phyloP scores from a whole-genome alignment of 163 green algal genomes.

The Coccomyxa subellipsoidea region DNA sequence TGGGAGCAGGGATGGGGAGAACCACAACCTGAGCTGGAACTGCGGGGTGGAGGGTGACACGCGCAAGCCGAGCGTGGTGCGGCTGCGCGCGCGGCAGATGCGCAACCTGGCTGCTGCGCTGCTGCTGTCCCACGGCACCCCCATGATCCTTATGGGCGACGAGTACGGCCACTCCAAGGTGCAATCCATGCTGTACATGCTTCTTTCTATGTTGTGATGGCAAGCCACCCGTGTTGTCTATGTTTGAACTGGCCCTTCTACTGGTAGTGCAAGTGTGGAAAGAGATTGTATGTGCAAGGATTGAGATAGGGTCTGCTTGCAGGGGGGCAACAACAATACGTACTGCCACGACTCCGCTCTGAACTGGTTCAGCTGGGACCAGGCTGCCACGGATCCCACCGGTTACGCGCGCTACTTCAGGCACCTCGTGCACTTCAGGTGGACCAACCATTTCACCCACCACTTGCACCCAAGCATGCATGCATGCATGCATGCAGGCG shows the following conservation, averaged over 20 bases:
- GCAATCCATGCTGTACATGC: not conserved
- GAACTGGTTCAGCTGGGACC: constrained; percentile 75
- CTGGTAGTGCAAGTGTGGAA: too few species aligned
- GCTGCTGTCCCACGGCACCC: constrained; percentile 89
- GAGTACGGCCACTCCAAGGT: constrained; percentile 92
- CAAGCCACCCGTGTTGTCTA: too few species aligned
- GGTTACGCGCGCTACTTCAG: constrained; percentile 75
- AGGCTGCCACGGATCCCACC: constrained; percentile 42
- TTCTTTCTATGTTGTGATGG: not conserved
- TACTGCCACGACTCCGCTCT: constrained; percentile 83
- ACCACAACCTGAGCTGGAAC: constrained; percentile 98
- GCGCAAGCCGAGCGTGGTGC: constrained; percentile 48
- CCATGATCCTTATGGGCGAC: constrained; percentile 98
- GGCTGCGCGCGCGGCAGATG: constrained; percentile 73
- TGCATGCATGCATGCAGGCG: not conserved
- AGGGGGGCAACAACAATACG: constrained; percentile 92
- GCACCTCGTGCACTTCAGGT: constrained; percentile 60
- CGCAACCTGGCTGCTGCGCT: constrained; percentile 90
- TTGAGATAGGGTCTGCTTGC: constrained; percentile 4
- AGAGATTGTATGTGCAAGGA: too few species aligned
- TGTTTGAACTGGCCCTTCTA: too few species aligned
- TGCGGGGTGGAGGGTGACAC: constrained; percentile 89
- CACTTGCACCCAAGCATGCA: too few species aligned
- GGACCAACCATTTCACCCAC: not conserved
- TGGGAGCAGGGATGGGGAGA: constrained; percentile 76